phyloP scores from a whole-genome alignment of 345 rosid genomes.

The Pseudoturritis turrita region DNA sequence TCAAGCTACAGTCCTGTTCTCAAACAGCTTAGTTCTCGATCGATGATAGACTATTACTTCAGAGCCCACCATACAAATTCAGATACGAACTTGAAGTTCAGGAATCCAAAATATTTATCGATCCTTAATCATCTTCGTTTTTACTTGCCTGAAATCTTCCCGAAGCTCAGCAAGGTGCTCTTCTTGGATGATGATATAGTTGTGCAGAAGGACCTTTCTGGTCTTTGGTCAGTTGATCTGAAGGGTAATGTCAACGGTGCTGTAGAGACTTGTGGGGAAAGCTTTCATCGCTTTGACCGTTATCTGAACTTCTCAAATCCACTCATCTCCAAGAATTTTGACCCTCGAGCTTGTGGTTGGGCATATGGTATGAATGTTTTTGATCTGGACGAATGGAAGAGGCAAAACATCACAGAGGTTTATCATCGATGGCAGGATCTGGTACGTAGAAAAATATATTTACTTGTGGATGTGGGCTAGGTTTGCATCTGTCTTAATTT shows the following conservation, averaged over 20 bases:
- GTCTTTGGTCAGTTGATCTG: conserved; percentile 83
- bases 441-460: conserved; percentile 42
- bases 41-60: conserved; percentile 94
- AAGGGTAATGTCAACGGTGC: conserved; percentile 97
- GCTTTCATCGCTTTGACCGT: conserved; percentile 92
- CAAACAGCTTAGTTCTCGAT: conserved; percentile 76
- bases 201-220: conserved; percentile 83
- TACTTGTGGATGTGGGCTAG: neutral
- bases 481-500: conserved; percentile 5
- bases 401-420: conserved; percentile 80
- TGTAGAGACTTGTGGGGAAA: conserved; percentile 98
- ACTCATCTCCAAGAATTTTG: conserved; percentile 75
- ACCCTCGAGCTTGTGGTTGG: conserved; percentile 98
- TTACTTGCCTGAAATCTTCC: conserved; percentile 94
- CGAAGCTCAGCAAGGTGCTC: conserved; percentile 80
- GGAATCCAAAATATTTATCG: conserved; percentile 95
- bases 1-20: conserved; percentile 97
- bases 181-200: conserved; percentile 96
- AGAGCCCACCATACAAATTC: conserved; percentile 66
- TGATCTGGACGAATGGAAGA: conserved; percentile 84
- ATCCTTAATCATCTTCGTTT: conserved; percentile 96
- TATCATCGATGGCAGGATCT: conserved; percentile 95
- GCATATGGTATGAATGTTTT: conserved; percentile 97
- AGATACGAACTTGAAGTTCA: conserved; percentile 79
- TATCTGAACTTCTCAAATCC: conserved; percentile 99